A percentile compares a stretch with the other conserved stretches of the same genome.
These are phyloP conservation scores for Chrysanthemum lavandulifolium DNA, from an alignment of 129 eudicot species.

Conservation along the genomic window DNA sequence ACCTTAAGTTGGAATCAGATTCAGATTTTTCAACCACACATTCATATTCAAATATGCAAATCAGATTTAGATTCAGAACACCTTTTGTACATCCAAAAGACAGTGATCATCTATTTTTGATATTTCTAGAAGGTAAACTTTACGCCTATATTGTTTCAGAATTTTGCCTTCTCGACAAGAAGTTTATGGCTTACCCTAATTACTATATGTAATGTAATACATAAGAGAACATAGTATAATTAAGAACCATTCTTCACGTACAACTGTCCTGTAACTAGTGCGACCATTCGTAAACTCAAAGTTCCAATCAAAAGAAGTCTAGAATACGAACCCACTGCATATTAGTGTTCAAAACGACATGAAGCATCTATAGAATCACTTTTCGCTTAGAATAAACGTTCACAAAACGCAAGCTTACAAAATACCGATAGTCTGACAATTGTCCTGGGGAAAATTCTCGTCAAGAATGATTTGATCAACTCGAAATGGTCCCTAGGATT, in stretches of 20 bases:
- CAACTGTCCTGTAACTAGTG: not conserved
- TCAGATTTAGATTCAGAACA: too few relatives aligned
- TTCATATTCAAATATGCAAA: too few relatives aligned
- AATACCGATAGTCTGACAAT: slow-evolving; percentile 29
- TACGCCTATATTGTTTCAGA: too few relatives aligned
- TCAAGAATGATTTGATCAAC: slow-evolving; percentile 35
- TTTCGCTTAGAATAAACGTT: slow-evolving; percentile 34
- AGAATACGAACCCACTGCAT: slow-evolving; percentile 17
- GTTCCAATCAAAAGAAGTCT: not conserved
- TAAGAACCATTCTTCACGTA: not conserved
- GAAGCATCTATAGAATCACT: slow-evolving; percentile 32
- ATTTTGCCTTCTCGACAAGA: too few relatives aligned
- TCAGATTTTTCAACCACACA: too few relatives aligned
- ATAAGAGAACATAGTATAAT: too few relatives aligned
- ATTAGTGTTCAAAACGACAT: slow-evolving; percentile 19
- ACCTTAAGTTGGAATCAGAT: too few relatives aligned
- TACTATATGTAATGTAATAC: too few relatives aligned
- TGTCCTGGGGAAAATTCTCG: slow-evolving; percentile 15
- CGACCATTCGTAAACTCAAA: slow-evolving; percentile 12
- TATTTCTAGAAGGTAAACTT: too few relatives aligned
- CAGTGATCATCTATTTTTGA: too few relatives aligned
- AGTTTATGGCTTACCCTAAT: too few relatives aligned
- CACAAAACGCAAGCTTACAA: slow-evolving; percentile 35
- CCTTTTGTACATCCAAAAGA: too few relatives aligned
- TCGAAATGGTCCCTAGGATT: slow-evolving; percentile 40